Evolutionary conservation across 768 basidiomycete species (phyloP), one percentile per base, ranked within the genome.

Genomic region (Xerocomellus dryophilus): DNA sequence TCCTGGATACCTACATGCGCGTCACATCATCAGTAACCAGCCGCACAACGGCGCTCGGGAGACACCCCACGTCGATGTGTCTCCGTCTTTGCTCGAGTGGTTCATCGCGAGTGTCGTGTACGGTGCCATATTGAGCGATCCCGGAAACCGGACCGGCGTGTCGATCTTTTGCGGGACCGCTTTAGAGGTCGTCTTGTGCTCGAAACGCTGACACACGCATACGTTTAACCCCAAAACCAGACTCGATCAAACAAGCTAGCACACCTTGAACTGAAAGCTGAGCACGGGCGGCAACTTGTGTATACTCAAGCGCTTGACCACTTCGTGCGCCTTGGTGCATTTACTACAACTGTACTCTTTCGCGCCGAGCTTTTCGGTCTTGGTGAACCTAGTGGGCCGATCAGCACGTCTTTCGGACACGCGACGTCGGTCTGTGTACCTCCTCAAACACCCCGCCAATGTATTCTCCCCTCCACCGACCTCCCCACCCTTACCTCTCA

Each of bases 201-300:
- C 94, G 69, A 98, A 98, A 3, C 96, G 86, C 94, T 97, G 64
- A 27, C 7, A 11, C 2, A 2, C 21, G 6, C 5, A 34, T 12
- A 17, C 27, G 25, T 43, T 39, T 7, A 46, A 17, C 5, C 6
- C 18, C 10, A 7, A 31, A 5, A 25, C 8, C n/a, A 15, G 35
- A 17, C 12, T 6, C 32, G 34, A 41, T 11, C 29, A 12, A 29
- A 32, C 7, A 7, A 23, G 23, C 5, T 12, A 23, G 3, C 54
- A 12, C 11, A 50, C 95, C 80, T 98, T 98, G 76, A 98, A 87
- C 67, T 98, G 96, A 62, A 98, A 91, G 60, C 89, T 91, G 43
- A 98, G 74, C 1, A 96, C 93, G 0, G 90, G 87, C 0, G 96
- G 94, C 8, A 98, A 76, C 60, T 85, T 88, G 46, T 81, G 83